Conservation (phyloP, 176 grass and related monocot genomes). For the Bolboschoenus planiculmis region DNA sequence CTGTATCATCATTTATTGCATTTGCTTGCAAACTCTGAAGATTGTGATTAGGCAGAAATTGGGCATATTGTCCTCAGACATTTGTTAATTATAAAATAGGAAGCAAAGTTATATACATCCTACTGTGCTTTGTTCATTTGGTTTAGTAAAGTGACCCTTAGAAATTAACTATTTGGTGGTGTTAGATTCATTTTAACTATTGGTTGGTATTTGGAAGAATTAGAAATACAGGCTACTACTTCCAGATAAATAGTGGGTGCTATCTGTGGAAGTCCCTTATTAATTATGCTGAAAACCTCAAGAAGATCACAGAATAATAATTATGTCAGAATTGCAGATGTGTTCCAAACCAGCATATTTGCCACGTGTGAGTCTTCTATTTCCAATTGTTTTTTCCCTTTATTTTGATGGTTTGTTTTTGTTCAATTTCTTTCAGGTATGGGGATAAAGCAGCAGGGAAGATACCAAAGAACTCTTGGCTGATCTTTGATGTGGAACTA, state of each 20-base stretch:
- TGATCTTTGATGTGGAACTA: conserved; percentile 82
- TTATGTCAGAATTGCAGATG: background rate
- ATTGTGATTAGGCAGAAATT: background rate
- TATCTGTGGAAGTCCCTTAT: background rate
- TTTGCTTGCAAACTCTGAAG: background rate
- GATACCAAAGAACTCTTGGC: conserved; percentile 87
- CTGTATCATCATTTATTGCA: background rate
- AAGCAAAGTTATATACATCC: background rate
- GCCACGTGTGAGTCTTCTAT: too few relatives aligned
- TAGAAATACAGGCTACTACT: background rate
- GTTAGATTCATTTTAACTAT: background rate
- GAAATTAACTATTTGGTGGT: background rate
- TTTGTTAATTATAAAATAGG: background rate
- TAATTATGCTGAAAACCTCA: background rate
- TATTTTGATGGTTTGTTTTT: background rate
- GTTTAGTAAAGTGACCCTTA: background rate
- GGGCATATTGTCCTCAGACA: background rate
- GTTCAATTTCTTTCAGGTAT: conserved; percentile 39
- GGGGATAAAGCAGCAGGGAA: conserved; percentile 28
- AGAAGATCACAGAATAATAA: background rate
- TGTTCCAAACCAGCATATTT: background rate
- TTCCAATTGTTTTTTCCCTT: background rate
- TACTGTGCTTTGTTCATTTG: background rate
- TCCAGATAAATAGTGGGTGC: background rate
- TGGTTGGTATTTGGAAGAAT: background rate